A percentile compares a stretch with the other conserved stretches of the same genome.
Evolutionary conservation across 176 grass and related monocot genomes (phyloP).

Genomic region (Rhynchospora tenuis): DNA sequence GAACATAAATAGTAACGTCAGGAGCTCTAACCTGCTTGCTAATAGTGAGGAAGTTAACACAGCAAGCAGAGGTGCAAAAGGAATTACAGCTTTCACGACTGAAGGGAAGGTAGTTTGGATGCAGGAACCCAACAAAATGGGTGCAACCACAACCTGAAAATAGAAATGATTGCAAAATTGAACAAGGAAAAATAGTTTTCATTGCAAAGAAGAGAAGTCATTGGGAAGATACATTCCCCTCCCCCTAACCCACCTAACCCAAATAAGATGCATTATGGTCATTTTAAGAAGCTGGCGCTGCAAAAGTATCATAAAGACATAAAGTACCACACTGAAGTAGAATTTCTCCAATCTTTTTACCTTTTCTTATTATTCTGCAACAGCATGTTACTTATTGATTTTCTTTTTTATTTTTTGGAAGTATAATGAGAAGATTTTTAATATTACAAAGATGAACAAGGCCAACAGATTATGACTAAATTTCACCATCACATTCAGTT

Average conservation of each 20-base stretch:
- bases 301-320: neutral
- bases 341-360: neutral
- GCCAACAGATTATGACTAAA: neutral
- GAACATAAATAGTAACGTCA: neutral
- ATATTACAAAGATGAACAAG: neutral
- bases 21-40: conserved; percentile 53
- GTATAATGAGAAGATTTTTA: neutral
- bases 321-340: neutral
- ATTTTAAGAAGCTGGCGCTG: neutral
- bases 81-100: conserved; percentile 41
- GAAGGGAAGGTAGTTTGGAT: conserved; percentile 69
- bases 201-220: neutral
- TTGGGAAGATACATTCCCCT: neutral
- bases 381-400: neutral
- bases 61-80: conserved; percentile 69
- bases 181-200: neutral
- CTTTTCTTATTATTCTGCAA: neutral
- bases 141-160: conserved; percentile 66
- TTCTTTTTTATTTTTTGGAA: neutral
- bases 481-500: neutral
- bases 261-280: neutral
- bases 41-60: conserved; percentile 68
- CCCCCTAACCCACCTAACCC: neutral
- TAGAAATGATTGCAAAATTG: neutral
- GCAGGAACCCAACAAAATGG: conserved; percentile 62